Base-by-base conservation (phyloP, 169 alveolate genomes). In the Plasmodium ovale region DNA sequence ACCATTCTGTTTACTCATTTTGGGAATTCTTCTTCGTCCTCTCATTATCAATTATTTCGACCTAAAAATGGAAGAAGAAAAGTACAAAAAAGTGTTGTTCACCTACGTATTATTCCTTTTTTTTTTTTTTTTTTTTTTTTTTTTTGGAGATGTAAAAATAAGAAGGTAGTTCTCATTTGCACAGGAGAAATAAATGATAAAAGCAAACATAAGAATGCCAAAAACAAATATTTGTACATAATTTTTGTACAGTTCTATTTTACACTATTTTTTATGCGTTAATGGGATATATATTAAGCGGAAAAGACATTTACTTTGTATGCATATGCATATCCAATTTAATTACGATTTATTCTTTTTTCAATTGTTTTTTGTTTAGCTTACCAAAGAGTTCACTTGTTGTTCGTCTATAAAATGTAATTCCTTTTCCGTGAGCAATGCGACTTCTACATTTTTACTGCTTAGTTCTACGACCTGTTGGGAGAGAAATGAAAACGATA, bases 391-490 rank as follows among this genome's bases (percentile, higher is more conserved):
- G 37, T 88, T 87, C 33, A 93, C 64, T 69, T 67, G 87, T 7
- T 89, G 89, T 39, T 93, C 96, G 12, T 92, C 92, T 47, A 93
- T 89, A 31, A 89, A 79, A 25, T 42, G 53, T 90, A 95, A 84
- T 7, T 96, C 98, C 44, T 51, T 73, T 25, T 93, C 93, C 39
- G 88, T 74, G 68, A 94, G 87, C 29, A 96, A 71, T 31, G 97
- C 97, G 47, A 96, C 95, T 77, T 96, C 98, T 12, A 96, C 93
- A 91, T 95, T 96, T 77, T 94, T 94, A 59, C 96, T 91, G 25
- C 97, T 94, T 67, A 96, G 94, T 60, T 95, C 97, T 60, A 95
- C 97, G 12, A 95, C 95, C 87, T 93, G 89, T 35, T 44, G 44
- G 7, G 27, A 44, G 31, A 77, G 6, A 25, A 16, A 72, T 51